Base-by-base conservation (phyloP, 352 stramenopile genomes). In the Phytophthora pini region DNA sequence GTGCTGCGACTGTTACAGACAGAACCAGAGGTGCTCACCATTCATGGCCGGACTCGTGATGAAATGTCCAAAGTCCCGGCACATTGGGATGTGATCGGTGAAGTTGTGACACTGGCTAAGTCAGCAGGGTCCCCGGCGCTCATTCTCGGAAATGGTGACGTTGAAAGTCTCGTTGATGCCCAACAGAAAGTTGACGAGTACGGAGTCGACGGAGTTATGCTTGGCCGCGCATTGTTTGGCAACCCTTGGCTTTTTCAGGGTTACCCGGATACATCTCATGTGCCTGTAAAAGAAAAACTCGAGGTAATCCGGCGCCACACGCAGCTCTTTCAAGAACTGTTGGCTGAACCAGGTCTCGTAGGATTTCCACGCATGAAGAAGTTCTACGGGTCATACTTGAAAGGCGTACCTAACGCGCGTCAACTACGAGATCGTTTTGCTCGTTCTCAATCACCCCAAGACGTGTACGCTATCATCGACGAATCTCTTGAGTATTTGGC, bases 161-260 rank as follows among this genome's bases (percentile, higher is more conserved):
- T 95, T 34, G 58, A 65, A 53, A 92, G 65, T 58, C 52, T 95
- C 12, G 63, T 81, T 15, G 82, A 95, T 2, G 87, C 84, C 9
- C 54, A 76, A 11, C 59, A 87, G 13, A 95, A 92, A 60, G 83
- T 88, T n/a, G 64, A 82, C 1, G 51, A 76, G 20, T 93, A 89
- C 51, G 83, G 82, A 12, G 71, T 93, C 5, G 87, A 95, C 44
- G 87, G 87, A 9, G 76, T 93, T 20, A 95, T 95, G 87, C 67
- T 93, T 12, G 87, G 87, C 0, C 81, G 87, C 11, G 87, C 80
- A 22, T 57, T 93, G 2, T 93, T 95, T 55, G 87, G 84, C 12
- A 95, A 92, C 45, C 84, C 87, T 47, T 92, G 84, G 87, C 76
- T 95, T 17, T 95, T 95, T 17, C 79, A 90, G 54, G 81, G 87